These are phyloP conservation scores for Paramecium bursaria DNA, from an alignment of 73 alveolate genomes.

Conservation along the genomic window DNA sequence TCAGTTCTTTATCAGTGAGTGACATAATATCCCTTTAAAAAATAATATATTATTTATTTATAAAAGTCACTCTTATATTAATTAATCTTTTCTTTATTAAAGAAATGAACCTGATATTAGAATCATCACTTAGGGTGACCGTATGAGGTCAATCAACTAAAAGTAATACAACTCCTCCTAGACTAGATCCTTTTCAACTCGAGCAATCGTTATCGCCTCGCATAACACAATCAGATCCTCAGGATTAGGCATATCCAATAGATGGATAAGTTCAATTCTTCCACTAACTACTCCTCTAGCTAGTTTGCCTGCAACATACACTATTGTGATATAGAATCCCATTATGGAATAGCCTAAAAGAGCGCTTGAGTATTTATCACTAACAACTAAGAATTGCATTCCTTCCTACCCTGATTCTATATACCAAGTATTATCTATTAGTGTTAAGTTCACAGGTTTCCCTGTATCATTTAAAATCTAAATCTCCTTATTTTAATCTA, in stretches of 20 bases:
- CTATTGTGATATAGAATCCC: conserved; percentile 46
- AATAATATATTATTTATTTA: background rate
- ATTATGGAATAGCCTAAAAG: conserved; percentile 27
- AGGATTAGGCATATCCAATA: conserved; percentile 49
- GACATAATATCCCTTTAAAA: too few relatives aligned
- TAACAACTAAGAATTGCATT: conserved; percentile 13
- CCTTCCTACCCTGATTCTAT: conserved; percentile 54
- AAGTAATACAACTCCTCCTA: conserved; percentile 35
- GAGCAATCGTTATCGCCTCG: conserved; percentile 29
- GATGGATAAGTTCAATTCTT: background rate
- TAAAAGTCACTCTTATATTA: conserved; percentile 2
- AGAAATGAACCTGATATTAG: conserved; percentile 28
- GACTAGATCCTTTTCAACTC: conserved; percentile 41
- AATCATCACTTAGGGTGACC: background rate
- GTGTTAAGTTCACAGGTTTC: background rate
- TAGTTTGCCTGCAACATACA: conserved; percentile 49
- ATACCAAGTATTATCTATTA: conserved; percentile 13
- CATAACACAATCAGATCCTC: conserved; percentile 7
- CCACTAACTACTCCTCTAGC: conserved; percentile 52
- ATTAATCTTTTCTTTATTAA: background rate
- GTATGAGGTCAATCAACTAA: background rate
- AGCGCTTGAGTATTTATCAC: conserved; percentile 59
- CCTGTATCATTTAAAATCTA: background rate
- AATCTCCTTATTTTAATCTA: conserved; percentile 39
- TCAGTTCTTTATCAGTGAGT: too few relatives aligned